phyloP scores from a whole-genome alignment of 768 basidiomycete genomes.

The Russula sp. region DNA sequence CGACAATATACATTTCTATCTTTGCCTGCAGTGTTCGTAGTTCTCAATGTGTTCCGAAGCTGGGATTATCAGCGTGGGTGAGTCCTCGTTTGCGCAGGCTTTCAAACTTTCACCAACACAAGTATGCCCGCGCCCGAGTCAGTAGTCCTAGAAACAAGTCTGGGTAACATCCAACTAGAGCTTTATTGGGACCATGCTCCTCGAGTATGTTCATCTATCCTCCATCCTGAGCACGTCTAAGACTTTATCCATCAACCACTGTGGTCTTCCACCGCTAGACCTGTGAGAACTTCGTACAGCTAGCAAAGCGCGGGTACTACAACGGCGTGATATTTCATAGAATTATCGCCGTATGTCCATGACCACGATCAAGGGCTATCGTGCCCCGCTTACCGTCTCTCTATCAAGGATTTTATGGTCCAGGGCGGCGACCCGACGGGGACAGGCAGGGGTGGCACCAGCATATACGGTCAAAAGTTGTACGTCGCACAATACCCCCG shows the following conservation, averaged over 20 bases:
- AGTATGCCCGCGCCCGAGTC: constrained; percentile 33
- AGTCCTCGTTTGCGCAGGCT: no score
- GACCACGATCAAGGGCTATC: not conserved
- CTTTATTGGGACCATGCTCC: constrained; percentile 93
- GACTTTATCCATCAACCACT: constrained; percentile 9
- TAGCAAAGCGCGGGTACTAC: constrained; percentile 90
- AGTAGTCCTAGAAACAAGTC: constrained; percentile 71
- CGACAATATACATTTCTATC: not conserved
- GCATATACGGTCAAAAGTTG: constrained; percentile 88
- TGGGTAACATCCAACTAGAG: constrained; percentile 86
- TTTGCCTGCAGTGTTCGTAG: not conserved
- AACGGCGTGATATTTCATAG: constrained; percentile 87
- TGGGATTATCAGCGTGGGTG: no score
- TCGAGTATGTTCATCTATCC: constrained; percentile 32
- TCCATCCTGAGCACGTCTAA: not conserved
- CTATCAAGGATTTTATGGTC: constrained; percentile 85
- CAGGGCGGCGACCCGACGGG: constrained; percentile 96
- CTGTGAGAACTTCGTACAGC: constrained; percentile 90
- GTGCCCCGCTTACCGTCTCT: not conserved
- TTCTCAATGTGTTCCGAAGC: no score
- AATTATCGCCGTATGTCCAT: constrained; percentile 63
- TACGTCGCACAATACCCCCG: constrained; percentile 32
- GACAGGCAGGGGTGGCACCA: constrained; percentile 86
- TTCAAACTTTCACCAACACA: not conserved
- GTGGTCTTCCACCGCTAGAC: constrained; percentile 43